A percentile compares a stretch with the other conserved stretches of the same genome.
Conservation (phyloP, 495 filamentous ascomycete genomes). For the Neurospora sublineolata region DNA sequence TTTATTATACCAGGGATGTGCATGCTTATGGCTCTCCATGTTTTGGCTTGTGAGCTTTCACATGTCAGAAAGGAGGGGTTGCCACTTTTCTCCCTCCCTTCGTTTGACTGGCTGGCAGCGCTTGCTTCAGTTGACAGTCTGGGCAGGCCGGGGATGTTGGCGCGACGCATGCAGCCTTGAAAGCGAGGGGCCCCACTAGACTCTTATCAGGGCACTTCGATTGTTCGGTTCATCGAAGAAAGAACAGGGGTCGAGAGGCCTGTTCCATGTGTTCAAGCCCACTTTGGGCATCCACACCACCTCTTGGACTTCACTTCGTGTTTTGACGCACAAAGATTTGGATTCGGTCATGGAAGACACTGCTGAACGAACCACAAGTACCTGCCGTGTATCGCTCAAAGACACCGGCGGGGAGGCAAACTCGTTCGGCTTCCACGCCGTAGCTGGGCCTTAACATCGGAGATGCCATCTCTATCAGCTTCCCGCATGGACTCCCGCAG, state of each 20-base stretch:
- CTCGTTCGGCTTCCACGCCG: background rate
- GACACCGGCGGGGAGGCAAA: background rate
- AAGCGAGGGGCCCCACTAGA: background rate
- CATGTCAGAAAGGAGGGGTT: background rate
- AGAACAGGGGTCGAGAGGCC: background rate
- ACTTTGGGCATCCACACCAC: background rate
- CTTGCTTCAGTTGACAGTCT: background rate
- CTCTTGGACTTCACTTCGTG: background rate
- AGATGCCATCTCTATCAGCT: background rate
- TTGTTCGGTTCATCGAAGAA: background rate
- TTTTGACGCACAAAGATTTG: background rate
- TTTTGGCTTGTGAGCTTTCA: background rate
- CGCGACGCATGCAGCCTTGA: background rate
- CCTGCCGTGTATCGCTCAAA: background rate
- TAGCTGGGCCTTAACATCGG: background rate
- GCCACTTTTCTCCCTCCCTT: background rate
- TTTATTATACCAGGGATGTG: background rate
- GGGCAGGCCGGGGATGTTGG: background rate
- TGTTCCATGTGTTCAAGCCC: background rate
- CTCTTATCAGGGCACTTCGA: background rate
- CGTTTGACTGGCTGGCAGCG: background rate
- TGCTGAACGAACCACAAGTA: no score
- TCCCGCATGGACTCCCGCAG: background rate
- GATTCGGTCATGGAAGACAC: background rate
- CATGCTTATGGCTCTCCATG: background rate